Base-by-base conservation (phyloP, 306 rosid species). In the Quercus dentata region DNA sequence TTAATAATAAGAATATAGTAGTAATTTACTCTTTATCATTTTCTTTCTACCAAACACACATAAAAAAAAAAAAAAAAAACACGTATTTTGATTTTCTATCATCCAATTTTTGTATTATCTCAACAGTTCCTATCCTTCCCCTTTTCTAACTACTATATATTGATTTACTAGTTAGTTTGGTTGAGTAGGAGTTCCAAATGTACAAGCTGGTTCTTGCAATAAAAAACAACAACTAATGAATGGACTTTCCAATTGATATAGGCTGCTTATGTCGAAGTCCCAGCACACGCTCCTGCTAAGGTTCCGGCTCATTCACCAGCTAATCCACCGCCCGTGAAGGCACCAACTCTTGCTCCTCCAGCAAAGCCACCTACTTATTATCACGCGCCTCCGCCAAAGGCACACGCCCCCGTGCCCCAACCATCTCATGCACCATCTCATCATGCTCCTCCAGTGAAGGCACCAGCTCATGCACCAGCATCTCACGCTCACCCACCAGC, bases 351-450 rank as follows among this genome's bases (percentile, higher is more conserved):
- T 35, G 13, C 30, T 19, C 18, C 86, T 58, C 62, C 85, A 0
- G 30, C 71, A 12, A 73, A 77, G 0, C 35, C 62, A 0, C 74
- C 23, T 13, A 58, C 54, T 15, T 73, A 74, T 7, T 4, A 25
- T 23, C n/a, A 71, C 18, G 55, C 82, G 31, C 55, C 79, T 0
- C 72, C 81, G 0, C 79, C 31, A 19, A 77, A 78, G 35, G 69
- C 91, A 23, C 86, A 88, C 4, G 56, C 71, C 7, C 79, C 88
- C 51, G 19, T 65, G 44, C 49, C 86, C 44, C 2, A 9, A 52
- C 79, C 76, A 23, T 30, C 55, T 31, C 51, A 76, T 46, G 21
- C 28, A 12, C 30, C 86, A 59, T 46, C 49, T 41, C 83, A 0
- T 35, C 86, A 71, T 73, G 68, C 56, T 18, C 69, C 21, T 56